Evolutionary conservation across 108 stramenopile species (phyloP), one percentile per base, ranked within the genome.

Genomic region (Skeletonema potamos): DNA sequence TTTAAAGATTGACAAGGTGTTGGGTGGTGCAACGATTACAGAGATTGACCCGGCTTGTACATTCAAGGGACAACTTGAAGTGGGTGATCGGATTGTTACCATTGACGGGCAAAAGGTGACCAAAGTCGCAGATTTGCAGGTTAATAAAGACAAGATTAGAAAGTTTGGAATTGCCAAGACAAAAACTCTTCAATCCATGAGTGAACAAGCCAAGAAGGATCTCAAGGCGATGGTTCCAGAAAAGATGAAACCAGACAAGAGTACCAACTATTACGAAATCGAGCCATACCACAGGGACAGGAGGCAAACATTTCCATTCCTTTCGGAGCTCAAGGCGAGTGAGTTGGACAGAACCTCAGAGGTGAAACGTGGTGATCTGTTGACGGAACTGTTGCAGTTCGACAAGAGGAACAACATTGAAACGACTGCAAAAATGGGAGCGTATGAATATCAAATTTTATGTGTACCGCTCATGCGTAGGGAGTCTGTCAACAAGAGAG

Each of bases 151-250:
- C 27, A 22, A 28, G 22, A 28, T 66, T 17, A 4, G 66, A 24
- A 66, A 66, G 46, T 66, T 66, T 34, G 66, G 66, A 3, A 56
- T 66, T 34, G 28, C 48, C 30, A 66, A 66, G 54, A 54, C n/a
- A 15, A 37, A 37, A 10, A 18, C 6, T 18, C 56, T 57, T 22
- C 4, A 33, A 18, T 15, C 7, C 17, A 51, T 20, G 22, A 22
- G 8, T 22, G 48, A 51, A 22, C 48, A 51, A 30, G 27, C 54
- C 27, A 58, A 58, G 58, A 58, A 29, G 58, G 58, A 51, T 51
- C 48, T 51, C 22, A 51, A 22, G 48, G 58, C n/a, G 58, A 58
- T 24, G 29, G 27, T 58, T 13, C n/a, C n/a, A 18, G 58, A n/a
- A n/a, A 32, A 32, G 58, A 28, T 32, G 27, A 24, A 24, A 27